phyloP scores from a whole-genome alignment of 495 filamentous ascomycete genomes.

The Penicillium macrosclerotiorum region DNA sequence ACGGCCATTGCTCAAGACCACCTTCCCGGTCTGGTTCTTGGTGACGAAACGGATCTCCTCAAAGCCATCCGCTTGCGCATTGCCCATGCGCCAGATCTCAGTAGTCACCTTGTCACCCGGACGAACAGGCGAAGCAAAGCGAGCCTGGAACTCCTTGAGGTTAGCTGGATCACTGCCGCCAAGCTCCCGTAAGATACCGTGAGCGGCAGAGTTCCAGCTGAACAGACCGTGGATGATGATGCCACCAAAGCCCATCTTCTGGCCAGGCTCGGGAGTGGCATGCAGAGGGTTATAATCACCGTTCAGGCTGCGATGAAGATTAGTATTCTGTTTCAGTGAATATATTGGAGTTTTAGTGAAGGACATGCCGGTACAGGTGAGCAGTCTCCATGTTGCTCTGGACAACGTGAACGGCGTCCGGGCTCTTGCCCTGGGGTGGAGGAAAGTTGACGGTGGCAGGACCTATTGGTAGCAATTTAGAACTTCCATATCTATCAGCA shows the following conservation, averaged over 20 bases:
- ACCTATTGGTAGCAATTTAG: constrained; percentile 33
- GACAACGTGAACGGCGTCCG: constrained; percentile 69
- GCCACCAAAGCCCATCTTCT: constrained; percentile 87
- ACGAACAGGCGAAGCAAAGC: constrained; percentile 80
- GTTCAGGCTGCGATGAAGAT: constrained; percentile 54
- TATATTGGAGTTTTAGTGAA: not conserved
- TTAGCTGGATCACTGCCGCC: constrained; percentile 76
- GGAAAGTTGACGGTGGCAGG: constrained; percentile 72
- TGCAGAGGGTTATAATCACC: constrained; percentile 93
- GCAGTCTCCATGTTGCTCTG: constrained; percentile 70
- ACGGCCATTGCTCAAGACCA: constrained; percentile 79
- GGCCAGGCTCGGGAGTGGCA: constrained; percentile 76
- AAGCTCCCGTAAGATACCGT: constrained; percentile 67
- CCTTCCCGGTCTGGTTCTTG: constrained; percentile 66
- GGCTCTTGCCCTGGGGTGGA: constrained; percentile 65
- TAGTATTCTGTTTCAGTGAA: not conserved
- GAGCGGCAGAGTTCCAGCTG: constrained; percentile 78
- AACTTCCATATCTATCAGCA: not conserved
- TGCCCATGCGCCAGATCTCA: constrained; percentile 53
- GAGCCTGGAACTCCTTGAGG: constrained; percentile 80
- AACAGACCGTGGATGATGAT: constrained; percentile 86
- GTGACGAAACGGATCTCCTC: constrained; percentile 81
- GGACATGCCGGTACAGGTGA: constrained; percentile 62
- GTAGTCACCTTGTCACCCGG: constrained; percentile 59
- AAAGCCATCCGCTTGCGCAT: constrained; percentile 57